Percentiles rank a stretch among this genome's conserved stretches.
phyloP scores from a whole-genome alignment of 2,329 filamentous ascomycete species.

The Phialophora verrucosa region DNA sequence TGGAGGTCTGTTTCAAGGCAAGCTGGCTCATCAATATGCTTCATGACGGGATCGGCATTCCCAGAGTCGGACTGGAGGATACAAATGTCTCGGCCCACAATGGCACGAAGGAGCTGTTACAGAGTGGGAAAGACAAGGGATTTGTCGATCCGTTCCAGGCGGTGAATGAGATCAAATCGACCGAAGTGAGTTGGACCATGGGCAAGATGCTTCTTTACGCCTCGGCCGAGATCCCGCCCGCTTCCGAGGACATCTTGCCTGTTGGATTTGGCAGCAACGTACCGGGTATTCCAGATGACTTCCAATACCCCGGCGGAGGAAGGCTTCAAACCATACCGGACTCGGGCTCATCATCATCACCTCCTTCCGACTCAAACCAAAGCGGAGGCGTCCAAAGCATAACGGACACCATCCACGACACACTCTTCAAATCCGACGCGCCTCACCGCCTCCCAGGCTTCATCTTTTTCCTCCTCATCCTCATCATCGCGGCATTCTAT shows the following conservation, averaged over 20 bases:
- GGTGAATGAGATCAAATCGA: constrained; percentile 86
- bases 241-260: constrained; percentile 64
- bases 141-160: constrained; percentile 88
- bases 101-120: constrained; percentile 71
- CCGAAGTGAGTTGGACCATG: constrained; percentile 95
- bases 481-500: constrained; percentile 72
- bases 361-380: background rate
- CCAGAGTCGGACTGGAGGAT: constrained; percentile 78
- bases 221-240: constrained; percentile 77
- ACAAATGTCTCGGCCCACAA: constrained; percentile 64
- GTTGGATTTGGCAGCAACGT: constrained; percentile 93
- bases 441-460: constrained; percentile 74
- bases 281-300: constrained; percentile 72
- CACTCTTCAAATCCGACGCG: constrained; percentile 68
- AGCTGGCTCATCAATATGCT: constrained; percentile 97
- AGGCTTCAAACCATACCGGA: constrained; percentile 41
- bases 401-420: constrained; percentile 63
- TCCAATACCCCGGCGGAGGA: constrained; percentile 70
- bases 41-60: constrained; percentile 93
- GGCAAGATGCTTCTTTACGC: constrained; percentile 97
- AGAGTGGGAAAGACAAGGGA: constrained; percentile 72
- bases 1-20: constrained; percentile 95
- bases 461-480: constrained; percentile 75
- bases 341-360: constrained; percentile 41
- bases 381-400: constrained; percentile 39